Evolutionary conservation across 2,329 filamentous ascomycete species (phyloP), one percentile per base, ranked within the genome.

Genomic region (Ambrosiella xylebori): DNA sequence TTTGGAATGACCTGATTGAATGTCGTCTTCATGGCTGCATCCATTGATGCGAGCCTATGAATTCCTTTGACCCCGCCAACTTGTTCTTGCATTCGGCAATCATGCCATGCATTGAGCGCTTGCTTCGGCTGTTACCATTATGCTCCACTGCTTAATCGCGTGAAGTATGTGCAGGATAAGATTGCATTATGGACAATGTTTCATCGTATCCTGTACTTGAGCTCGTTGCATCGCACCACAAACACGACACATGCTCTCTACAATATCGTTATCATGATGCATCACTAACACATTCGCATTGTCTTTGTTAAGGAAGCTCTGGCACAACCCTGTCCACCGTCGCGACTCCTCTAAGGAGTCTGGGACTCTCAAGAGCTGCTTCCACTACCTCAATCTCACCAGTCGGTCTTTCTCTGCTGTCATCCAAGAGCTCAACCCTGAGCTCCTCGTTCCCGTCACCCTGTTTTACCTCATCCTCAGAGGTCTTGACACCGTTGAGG

Each of bases 401-500:
- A 96, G 90, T 68, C 86, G 93, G 61, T 96, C 89, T 69, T 98
- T 98, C 71, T 77, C 85, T 56, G 78, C 88, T 52, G 93, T 98
- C 68, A 98, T 98, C 63, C 82, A 95, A 71, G 93, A 98, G 73
- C 79, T 98, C 49, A 90, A 96, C 68, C 89, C 89, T 0, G 91
- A 98, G 72, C 82, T 98, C 38, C 80, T 97, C 40, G 80, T 96
- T 45, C 89, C 93, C 27, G 79, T 97, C 51, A 82, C 84, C 58
- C 76, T 97, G 8, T 98, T 98, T 77, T 98, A 98, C 74, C 80
- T 98, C 36, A 80, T 88, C 57, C 78, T 98, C 57, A 87, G 93
- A 61, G 93, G 88, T 52, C 79, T 98, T 55, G 93, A 98, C 71
- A 98, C 93, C n/a, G 87, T 98, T 61, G 93, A 98, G 72, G 93